Base-by-base conservation (phyloP, 2,329 filamentous ascomycete species). In the Diaporthe caulivora region DNA sequence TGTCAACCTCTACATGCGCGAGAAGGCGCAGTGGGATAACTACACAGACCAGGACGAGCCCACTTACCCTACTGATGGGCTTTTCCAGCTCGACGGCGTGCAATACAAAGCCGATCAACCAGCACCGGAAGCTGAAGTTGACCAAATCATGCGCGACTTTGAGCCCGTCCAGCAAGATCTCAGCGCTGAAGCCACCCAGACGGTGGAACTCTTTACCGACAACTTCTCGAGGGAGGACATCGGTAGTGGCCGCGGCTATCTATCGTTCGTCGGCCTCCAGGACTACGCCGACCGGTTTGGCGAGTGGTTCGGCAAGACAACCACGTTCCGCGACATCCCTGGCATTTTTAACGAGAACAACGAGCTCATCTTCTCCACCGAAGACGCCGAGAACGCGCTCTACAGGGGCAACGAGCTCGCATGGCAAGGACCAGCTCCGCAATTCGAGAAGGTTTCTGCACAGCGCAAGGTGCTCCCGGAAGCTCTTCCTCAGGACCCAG, bases 1-100 rank as follows among this genome's bases (percentile, higher is more conserved):
- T 54, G 73, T 76, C 18, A 70, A 71, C n/a, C 15, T 78, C 40
- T 65, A 77, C 72, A 29, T 37, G 15, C 37, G 58, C 3, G 77
- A 78, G 72, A 67, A 70, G 10, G 21, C 49, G 37, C 42, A 29
- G n/a, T 65, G 57, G 67, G 47, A 71, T n/a, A 31, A 26, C 15
- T n/a, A 34, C 4, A 40, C 57, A 44, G 42, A 24, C 42, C 24
- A 44, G n/a, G 47, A 21, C 15, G 62, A 67, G 2, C 34, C 9
- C n/a, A 10, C 2, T 17, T 18, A 18, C 24, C 9, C 40, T 44
- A 3, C n/a, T 51, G n/a, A 11, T 49, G 57, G n/a, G 29, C 24
- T 62, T 26, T 31, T 40, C 37, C 47, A 47, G 31, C 24, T 26
- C 21, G 47, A 37, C 26, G 34, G 24, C 15, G 34, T 9, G 34